These are phyloP conservation scores for Salix purpurea DNA, from an alignment of 345 rosid species.

Conservation along the genomic window DNA sequence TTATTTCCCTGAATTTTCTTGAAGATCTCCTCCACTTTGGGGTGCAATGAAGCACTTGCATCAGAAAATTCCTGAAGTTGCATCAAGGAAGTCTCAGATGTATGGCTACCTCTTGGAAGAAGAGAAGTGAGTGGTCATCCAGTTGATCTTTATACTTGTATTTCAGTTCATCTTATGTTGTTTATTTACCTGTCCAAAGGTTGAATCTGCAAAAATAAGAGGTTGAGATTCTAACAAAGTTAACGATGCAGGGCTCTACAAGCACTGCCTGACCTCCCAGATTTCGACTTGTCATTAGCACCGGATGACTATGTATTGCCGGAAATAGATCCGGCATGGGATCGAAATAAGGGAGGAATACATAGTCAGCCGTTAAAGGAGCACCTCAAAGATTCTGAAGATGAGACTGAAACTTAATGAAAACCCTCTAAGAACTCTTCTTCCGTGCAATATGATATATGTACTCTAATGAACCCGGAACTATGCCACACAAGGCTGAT, in stretches of 20 bases:
- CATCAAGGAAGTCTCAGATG: conserved; percentile 70
- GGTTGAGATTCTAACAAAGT: neutral
- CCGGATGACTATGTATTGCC: conserved; percentile 75
- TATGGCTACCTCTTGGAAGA: conserved; percentile 81
- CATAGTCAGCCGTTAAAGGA: conserved; percentile 52
- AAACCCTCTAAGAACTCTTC: neutral
- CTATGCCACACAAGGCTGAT: neutral
- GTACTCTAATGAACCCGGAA: neutral
- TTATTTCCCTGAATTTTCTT: neutral
- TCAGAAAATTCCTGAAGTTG: conserved; percentile 92
- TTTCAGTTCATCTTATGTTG: neutral
- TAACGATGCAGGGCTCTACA: conserved; percentile 56
- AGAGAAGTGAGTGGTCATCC: conserved; percentile 62
- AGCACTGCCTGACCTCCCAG: conserved; percentile 77
- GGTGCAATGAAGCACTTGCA: conserved; percentile 78
- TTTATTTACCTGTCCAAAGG: too few relatives aligned
- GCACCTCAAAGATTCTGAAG: conserved; percentile 58
- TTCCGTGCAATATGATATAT: neutral
- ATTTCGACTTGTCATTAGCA: conserved; percentile 69
- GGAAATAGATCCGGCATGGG: conserved; percentile 53
- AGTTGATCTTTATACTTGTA: neutral
- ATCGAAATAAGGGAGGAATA: conserved; percentile 43
- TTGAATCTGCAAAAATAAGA: too few relatives aligned
- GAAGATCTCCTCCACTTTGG: conserved; percentile 82
- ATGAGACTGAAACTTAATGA: conserved; percentile 34